Evolutionary conservation across 768 basidiomycete genomes (phyloP), one percentile per base, ranked within the genome.

Genomic region (Strobilomyces dryophilus): DNA sequence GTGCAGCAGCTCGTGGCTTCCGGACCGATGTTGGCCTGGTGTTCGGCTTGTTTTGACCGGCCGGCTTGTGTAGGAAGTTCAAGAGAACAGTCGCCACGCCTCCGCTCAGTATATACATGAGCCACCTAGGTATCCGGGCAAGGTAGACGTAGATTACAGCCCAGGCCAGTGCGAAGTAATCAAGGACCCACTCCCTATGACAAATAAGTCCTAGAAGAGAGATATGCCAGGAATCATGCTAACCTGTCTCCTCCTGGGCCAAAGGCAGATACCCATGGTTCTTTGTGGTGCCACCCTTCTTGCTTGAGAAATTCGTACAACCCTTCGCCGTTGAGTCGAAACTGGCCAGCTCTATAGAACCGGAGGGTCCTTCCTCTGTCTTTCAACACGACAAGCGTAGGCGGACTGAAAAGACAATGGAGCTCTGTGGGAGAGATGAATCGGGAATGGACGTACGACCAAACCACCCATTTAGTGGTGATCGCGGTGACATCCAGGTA

Each of bases 391-490:
- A 94, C 82, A 26, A 94, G 68, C 53, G 79, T 79, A 0, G 93
- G 93, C 4, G 88, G 89, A 60, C 92, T 94, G 55, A 21, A 15
- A 49, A 41, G 51, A 45, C 18, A 6, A 15, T 20, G 34, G 27
- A 52, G 51, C 12, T 5, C 52, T 20, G 15, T 10, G 41, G 24
- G n/a, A 47, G 31, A 43, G 46, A 53, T 0, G 47, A 57, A 37
- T 36, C 17, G 47, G 4, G 12, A 6, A 15, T 34, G 59, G 26
- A 78, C 83, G 54, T 66, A 93, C 93, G 81, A 79, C 89, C 91
- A 94, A 45, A 95, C 68, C 34, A 67, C 74, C 93, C 93, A 95
- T 64, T 87, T 87, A 2, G 91, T 92, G 52, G 92, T 94, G 52
- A 93, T 69, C 49, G 76, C 71, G 4, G 89, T 92, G 57, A 94